Conservation (phyloP, 148 eudicot species). For the Persicaria tinctoria region DNA sequence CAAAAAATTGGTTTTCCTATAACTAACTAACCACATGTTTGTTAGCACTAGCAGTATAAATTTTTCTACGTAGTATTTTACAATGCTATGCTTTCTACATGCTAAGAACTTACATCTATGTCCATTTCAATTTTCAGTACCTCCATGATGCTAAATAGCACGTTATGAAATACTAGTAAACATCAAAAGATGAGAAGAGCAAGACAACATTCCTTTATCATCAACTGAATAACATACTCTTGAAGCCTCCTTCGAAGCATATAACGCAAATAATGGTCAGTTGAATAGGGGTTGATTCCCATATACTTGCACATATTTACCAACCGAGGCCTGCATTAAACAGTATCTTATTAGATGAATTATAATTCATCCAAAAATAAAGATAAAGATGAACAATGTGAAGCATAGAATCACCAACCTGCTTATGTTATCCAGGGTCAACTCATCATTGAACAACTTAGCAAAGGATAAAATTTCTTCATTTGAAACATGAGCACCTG, state of each 20-base stretch:
- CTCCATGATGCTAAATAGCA: neutral
- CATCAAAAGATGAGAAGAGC: neutral
- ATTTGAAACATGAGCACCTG: constrained; percentile 66
- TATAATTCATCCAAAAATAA: neutral
- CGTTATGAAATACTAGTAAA: neutral
- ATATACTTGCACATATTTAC: constrained; percentile 92
- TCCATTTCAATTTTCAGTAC: neutral
- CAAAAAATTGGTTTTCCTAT: neutral
- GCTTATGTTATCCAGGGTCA: constrained; percentile 86
- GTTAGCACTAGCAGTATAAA: neutral
- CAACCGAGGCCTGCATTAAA: constrained; percentile 57
- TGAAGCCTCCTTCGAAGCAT: constrained; percentile 77
- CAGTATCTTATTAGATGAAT: constrained; percentile 1
- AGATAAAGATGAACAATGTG: neutral
- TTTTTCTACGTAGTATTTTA: no score
- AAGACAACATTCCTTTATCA: neutral
- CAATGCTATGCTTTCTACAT: neutral
- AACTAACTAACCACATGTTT: neutral
- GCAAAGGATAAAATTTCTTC: constrained; percentile 78
- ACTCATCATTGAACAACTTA: constrained; percentile 80
- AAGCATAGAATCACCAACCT: constrained; percentile 34
- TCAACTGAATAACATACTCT: constrained; percentile 30
- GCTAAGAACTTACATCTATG: neutral
- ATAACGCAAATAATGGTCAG: constrained; percentile 74
- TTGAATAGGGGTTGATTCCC: constrained; percentile 75